A percentile compares a stretch with the other conserved stretches of the same genome.
phyloP scores from a whole-genome alignment of 805 yeast genomes.

The Saccharomycopsis microspora region DNA sequence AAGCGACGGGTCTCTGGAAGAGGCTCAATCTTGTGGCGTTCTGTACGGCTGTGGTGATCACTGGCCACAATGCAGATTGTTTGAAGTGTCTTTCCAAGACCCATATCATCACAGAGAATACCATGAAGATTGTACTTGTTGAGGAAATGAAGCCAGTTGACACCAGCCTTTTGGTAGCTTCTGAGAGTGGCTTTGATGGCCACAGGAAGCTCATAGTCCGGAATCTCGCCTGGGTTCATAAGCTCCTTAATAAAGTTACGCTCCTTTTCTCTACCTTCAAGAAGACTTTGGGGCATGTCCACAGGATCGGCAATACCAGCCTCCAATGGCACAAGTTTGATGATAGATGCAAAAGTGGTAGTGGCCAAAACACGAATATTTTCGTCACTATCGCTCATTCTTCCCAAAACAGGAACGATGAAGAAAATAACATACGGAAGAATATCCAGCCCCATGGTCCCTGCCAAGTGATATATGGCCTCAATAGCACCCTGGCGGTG shows the following conservation, averaged over 20 bases:
- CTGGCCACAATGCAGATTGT: constrained; percentile 95
- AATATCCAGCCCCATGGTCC: constrained; percentile 77
- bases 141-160: constrained; percentile 92
- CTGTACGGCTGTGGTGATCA: constrained; percentile 80
- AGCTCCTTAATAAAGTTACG: constrained; percentile 91
- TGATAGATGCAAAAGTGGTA: constrained; percentile 91
- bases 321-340: constrained; percentile 91
- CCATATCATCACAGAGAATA: constrained; percentile 98
- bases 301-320: constrained; percentile 95
- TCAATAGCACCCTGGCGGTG: constrained; percentile 93
- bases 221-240: constrained; percentile 92
- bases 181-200: constrained; percentile 86
- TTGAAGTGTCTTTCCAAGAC: constrained; percentile 92
- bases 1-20: constrained; percentile 59
- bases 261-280: constrained; percentile 86
- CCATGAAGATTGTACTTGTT: constrained; percentile 95
- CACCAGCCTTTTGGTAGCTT: constrained; percentile 96
- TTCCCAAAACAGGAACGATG: constrained; percentile 91
- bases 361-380: constrained; percentile 89
- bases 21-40: constrained; percentile 47
- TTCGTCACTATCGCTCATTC: constrained; percentile 92
- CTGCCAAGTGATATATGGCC: constrained; percentile 74
- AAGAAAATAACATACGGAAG: constrained; percentile 91
- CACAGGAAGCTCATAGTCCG: constrained; percentile 82
- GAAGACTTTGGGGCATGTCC: constrained; percentile 73